Evolutionary conservation across 352 stramenopile genomes (phyloP).

Genomic region (Pythium chondricola): DNA sequence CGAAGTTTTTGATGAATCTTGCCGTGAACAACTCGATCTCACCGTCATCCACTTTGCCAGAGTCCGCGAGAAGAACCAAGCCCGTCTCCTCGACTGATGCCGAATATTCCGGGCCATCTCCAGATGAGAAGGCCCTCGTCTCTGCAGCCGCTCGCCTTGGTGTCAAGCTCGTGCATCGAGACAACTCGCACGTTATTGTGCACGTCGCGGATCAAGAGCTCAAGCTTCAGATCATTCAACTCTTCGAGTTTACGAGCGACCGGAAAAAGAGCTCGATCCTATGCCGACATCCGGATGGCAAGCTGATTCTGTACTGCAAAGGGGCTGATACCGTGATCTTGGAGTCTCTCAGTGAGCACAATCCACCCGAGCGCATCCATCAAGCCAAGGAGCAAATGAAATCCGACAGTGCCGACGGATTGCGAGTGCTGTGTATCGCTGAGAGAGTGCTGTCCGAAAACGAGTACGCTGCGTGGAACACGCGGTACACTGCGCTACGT

Average conservation of each 20-base stretch:
- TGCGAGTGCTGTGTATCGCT: conserved; percentile 71
- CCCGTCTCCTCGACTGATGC: conserved; percentile 1
- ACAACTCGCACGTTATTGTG: conserved; percentile 10
- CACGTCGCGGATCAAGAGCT: conserved; percentile 24
- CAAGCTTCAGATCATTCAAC: conserved; percentile 40
- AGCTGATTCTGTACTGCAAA: conserved; percentile 59
- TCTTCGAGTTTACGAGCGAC: conserved; percentile 59
- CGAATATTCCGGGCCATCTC: conserved; percentile 75
- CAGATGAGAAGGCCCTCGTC: conserved; percentile 70
- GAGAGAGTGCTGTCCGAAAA: conserved; percentile 40
- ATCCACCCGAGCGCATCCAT: conserved; percentile 18
- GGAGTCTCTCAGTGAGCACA: conserved; percentile 25
- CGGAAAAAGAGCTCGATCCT: conserved; percentile 66
- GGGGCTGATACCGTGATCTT: conserved; percentile 88
- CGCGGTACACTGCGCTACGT: not conserved
- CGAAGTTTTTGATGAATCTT: conserved; percentile 46
- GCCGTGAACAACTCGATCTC: conserved; percentile 57
- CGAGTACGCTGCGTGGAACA: conserved; percentile 50
- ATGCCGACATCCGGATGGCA: conserved; percentile 25
- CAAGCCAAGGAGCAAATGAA: conserved; percentile 43
- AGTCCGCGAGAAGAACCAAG: not conserved
- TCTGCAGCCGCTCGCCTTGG: conserved; percentile 39
- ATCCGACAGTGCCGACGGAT: conserved; percentile 43
- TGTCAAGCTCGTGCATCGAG: conserved; percentile 29
- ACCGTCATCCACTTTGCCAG: not conserved